phyloP scores from a whole-genome alignment of 257 asterid genomes.

The Hygrophila difformis region DNA sequence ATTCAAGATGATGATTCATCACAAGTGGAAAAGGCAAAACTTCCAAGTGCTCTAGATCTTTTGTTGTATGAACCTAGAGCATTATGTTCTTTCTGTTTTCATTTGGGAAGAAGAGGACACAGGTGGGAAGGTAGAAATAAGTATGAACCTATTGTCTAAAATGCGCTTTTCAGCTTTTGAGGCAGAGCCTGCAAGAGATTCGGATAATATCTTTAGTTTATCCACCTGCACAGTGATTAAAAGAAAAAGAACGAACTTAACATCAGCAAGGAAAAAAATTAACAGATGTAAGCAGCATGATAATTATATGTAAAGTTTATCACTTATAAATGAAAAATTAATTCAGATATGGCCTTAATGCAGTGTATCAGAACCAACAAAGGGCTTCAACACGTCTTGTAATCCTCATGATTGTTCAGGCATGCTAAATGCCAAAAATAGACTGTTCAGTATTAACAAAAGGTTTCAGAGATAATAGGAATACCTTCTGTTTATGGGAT shows the following conservation, averaged over 20 bases:
- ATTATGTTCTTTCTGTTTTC: slow-evolving; percentile 3
- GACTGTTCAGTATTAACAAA: neutral
- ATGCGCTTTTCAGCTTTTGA: slow-evolving; percentile 67
- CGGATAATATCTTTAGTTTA: slow-evolving; percentile 71
- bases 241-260: slow-evolving; percentile 6
- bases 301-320: too few species aligned
- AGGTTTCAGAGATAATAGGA: neutral
- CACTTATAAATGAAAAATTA: too few species aligned
- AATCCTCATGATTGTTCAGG: neutral
- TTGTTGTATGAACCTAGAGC: slow-evolving; percentile 1
- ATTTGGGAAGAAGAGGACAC: slow-evolving; percentile 7
- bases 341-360: neutral
- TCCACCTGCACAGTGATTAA: slow-evolving; percentile 50
- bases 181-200: slow-evolving; percentile 81
- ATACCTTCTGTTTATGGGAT: slow-evolving; percentile 51
- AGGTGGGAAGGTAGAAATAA: slow-evolving; percentile 14
- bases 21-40: slow-evolving; percentile 2
- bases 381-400: too few species aligned
- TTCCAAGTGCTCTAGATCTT: slow-evolving; percentile 1
- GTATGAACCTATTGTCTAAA: slow-evolving; percentile 60
- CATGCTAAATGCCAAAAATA: neutral
- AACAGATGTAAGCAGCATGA: too few species aligned
- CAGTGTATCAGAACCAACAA: neutral
- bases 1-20: slow-evolving; percentile 11
- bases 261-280: neutral